These are phyloP conservation scores for Coemansia reversa DNA, from an alignment of 192 early-diverging fungal genomes.

Conservation along the genomic window DNA sequence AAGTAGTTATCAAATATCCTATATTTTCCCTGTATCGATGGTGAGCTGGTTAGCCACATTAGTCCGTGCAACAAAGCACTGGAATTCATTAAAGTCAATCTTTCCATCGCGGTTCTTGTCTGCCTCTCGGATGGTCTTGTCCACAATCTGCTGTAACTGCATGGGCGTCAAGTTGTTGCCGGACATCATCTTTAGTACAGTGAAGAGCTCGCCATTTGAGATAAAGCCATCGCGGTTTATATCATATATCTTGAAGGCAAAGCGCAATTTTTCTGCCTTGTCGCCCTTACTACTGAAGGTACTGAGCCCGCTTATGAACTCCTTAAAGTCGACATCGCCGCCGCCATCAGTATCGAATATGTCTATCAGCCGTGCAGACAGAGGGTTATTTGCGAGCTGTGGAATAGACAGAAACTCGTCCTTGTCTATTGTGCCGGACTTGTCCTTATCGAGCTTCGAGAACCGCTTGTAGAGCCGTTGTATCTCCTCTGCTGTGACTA, in stretches of 20 bases:
- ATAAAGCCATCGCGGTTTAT: constrained; percentile 99
- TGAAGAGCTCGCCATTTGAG: constrained; percentile 97
- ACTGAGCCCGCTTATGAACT: constrained; percentile 94
- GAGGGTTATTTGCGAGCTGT: constrained; percentile 96
- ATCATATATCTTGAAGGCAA: constrained; percentile 98
- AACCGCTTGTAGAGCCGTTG: constrained; percentile 99
- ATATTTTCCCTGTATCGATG: constrained; percentile 63
- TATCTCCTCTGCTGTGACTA: constrained; percentile 87
- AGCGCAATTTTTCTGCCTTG: constrained; percentile 92
- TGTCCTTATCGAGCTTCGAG: constrained; percentile 96
- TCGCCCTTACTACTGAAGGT: constrained; percentile 95
- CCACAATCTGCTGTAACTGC: constrained; percentile 99
- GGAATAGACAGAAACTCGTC: constrained; percentile 97
- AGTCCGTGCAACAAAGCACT: constrained; percentile 89
- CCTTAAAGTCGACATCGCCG: constrained; percentile 98
- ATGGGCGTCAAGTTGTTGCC: constrained; percentile 94
- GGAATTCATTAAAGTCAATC: constrained; percentile 96
- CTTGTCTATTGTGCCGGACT: constrained; percentile 93
- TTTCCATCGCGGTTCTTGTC: constrained; percentile 94
- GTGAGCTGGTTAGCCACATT: constrained; percentile 97
- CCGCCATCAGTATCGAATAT: constrained; percentile 98
- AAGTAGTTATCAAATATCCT: background rate
- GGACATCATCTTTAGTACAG: constrained; percentile 99
- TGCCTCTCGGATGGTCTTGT: constrained; percentile 99
- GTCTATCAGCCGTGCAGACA: constrained; percentile 91